These are phyloP conservation scores for Ceratopteris richardii DNA, from an alignment of 75 land plant species.

Conservation along the genomic window DNA sequence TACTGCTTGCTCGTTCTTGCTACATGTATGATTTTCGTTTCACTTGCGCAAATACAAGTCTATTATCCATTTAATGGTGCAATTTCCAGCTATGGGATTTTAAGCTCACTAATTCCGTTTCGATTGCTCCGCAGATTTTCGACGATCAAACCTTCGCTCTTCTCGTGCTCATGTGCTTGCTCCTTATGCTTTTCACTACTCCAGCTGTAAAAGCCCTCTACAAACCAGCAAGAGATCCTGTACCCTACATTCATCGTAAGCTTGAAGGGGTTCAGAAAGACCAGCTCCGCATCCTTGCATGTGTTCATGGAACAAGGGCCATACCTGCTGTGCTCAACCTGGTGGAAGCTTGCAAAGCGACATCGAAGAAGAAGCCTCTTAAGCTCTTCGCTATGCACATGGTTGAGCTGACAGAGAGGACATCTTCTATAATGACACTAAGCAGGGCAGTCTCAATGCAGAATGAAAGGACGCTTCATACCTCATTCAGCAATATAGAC, in stretches of 20 bases:
- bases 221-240: conserved; percentile 59
- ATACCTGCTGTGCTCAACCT: conserved; percentile 46
- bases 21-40: too few relatives aligned
- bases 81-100: not conserved
- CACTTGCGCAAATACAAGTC: too few relatives aligned
- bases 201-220: conserved; percentile 60
- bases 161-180: conserved; percentile 52
- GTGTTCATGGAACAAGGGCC: conserved; percentile 43
- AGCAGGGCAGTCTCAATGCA: conserved; percentile 29
- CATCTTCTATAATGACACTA: conserved; percentile 49
- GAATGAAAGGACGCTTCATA: conserved; percentile 37
- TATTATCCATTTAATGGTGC: too few relatives aligned
- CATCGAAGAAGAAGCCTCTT: conserved; percentile 30
- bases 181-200: conserved; percentile 85
- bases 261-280: conserved; percentile 16
- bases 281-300: conserved; percentile 45
- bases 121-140: conserved; percentile 40
- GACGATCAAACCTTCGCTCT: conserved; percentile 57
- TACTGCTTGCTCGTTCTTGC: not conserved
- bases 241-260: conserved; percentile 51
- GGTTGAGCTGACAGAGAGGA: conserved; percentile 41
- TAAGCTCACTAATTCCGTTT: not conserved
- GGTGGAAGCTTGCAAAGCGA: conserved; percentile 47
- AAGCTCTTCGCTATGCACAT: conserved; percentile 50
- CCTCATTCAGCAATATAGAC: not conserved